Conservation (phyloP, 345 rosid genomes). For the Sonneratia caseolaris region DNA sequence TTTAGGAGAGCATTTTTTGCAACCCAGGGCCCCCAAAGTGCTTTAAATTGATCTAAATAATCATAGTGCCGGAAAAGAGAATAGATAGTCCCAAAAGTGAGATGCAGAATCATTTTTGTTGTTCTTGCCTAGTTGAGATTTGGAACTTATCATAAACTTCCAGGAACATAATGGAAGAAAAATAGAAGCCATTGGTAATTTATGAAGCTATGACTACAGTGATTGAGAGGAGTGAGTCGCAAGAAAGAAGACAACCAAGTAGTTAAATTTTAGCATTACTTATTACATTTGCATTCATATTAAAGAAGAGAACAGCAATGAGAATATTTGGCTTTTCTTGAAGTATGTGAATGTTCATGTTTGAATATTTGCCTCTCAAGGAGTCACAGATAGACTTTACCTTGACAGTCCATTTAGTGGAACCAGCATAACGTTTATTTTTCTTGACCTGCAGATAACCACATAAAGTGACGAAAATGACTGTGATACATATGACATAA, state of each 20-base stretch:
- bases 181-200: no score
- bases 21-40: neutral
- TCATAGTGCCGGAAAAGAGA: neutral
- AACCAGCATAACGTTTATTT: constrained; percentile 56
- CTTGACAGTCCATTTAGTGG: constrained; percentile 56
- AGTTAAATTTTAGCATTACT: neutral
- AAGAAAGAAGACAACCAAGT: neutral
- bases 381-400: constrained; percentile 10
- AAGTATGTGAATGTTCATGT: neutral
- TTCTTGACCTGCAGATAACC: constrained; percentile 34
- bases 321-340: neutral
- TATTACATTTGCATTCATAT: neutral
- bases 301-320: neutral
- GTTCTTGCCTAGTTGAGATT: neutral
- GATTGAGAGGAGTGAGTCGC: neutral
- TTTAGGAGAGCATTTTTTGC: neutral
- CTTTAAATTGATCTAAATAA: neutral
- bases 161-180: neutral
- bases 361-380: neutral
- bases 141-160: neutral
- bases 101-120: neutral
- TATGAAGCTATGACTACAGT: neutral
- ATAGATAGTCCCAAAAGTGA: neutral
- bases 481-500: neutral
- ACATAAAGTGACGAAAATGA: neutral